A percentile compares a stretch with the other conserved stretches of the same genome.
Evolutionary conservation across 2,329 filamentous ascomycete species (phyloP).

Genomic region (Beauveria varroae): DNA sequence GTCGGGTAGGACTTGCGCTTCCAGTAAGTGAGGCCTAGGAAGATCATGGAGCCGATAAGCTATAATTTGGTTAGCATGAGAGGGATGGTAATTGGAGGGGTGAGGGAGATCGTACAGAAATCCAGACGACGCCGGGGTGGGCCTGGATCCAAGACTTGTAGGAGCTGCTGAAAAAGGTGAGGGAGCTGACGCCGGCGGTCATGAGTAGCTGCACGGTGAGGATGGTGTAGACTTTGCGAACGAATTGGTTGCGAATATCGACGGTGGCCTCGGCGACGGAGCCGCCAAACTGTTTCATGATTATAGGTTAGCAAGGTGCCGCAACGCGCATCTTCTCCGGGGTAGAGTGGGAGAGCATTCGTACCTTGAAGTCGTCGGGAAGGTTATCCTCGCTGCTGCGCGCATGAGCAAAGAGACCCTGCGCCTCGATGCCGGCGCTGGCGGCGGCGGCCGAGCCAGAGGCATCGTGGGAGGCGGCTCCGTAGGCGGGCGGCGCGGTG

Average conservation of each 20-base stretch:
- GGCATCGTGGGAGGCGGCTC: constrained; percentile 38
- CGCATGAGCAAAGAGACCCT: constrained; percentile 56
- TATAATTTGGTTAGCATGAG: constrained; percentile 19
- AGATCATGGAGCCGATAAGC: constrained; percentile 73
- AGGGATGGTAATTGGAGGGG: neutral
- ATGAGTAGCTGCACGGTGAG: constrained; percentile 88
- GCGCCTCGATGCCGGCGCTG: constrained; percentile 32
- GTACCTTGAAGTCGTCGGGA: constrained; percentile 92
- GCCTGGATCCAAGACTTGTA: constrained; percentile 86
- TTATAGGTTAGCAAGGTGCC: neutral
- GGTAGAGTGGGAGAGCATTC: accelerated
- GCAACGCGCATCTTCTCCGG: no score
- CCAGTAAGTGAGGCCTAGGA: constrained; percentile 87
- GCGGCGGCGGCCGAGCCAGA: constrained; percentile 37
- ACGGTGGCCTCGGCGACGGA: constrained; percentile 89
- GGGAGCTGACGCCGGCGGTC: constrained; percentile 69
- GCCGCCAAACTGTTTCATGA: constrained; percentile 64
- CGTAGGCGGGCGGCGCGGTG: constrained; percentile 78
- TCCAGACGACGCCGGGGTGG: constrained; percentile 77
- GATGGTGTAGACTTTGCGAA: constrained; percentile 97
- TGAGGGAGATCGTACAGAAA: constrained; percentile 49
- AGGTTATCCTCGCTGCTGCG: constrained; percentile 83
- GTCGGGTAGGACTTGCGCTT: constrained; percentile 93
- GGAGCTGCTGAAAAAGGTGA: constrained; percentile 74
- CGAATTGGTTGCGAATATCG: constrained; percentile 93